phyloP scores from a whole-genome alignment of 2,329 filamentous ascomycete genomes.

The Rhinocladiella similis region DNA sequence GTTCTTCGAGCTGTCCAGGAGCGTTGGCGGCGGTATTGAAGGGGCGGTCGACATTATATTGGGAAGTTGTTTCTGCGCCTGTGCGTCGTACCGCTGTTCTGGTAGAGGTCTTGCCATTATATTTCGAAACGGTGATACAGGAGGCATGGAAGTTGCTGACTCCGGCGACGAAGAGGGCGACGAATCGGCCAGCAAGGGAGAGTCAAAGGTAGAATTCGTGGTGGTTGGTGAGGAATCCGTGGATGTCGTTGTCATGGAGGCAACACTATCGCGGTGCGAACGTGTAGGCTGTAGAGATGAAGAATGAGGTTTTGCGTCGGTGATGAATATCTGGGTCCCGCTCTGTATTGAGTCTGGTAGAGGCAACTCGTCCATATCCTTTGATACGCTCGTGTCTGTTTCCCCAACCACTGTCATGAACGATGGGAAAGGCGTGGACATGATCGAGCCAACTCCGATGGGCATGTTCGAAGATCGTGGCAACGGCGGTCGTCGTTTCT shows the following conservation, averaged over 20 bases:
- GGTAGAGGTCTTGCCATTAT: slow-evolving; percentile 29
- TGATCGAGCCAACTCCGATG: slow-evolving; percentile 25
- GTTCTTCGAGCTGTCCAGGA: slow-evolving; percentile 46
- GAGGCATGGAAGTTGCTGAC: slow-evolving; percentile 74
- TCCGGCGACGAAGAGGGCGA: slow-evolving; percentile 92
- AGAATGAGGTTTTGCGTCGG: slow-evolving; percentile 14
- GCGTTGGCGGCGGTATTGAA: slow-evolving; percentile 42
- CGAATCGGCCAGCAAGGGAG: slow-evolving; percentile 82
- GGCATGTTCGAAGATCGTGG: slow-evolving; percentile 26
- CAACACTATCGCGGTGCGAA: slow-evolving; percentile 43
- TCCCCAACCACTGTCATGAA: slow-evolving; percentile 30
- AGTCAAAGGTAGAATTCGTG: slow-evolving; percentile 88
- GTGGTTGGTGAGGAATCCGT: slow-evolving; percentile 94
- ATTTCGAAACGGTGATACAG: slow-evolving; percentile 43
- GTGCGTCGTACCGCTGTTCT: not conserved
- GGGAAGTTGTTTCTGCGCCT: slow-evolving; percentile 29
- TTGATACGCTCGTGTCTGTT: slow-evolving; percentile 12
- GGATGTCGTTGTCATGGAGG: slow-evolving; percentile 66
- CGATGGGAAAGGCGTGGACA: slow-evolving; percentile 29
- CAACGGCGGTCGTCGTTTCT: slow-evolving; percentile 24
- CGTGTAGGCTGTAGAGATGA: slow-evolving; percentile 9
- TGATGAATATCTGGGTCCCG: slow-evolving; percentile 20
- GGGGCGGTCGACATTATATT: slow-evolving; percentile 28
- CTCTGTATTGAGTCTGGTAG: slow-evolving; percentile 17
- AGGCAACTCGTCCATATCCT: slow-evolving; percentile 23